Conservation (phyloP, 164 flowering plant genomes). For the Brasenia schreberi region DNA sequence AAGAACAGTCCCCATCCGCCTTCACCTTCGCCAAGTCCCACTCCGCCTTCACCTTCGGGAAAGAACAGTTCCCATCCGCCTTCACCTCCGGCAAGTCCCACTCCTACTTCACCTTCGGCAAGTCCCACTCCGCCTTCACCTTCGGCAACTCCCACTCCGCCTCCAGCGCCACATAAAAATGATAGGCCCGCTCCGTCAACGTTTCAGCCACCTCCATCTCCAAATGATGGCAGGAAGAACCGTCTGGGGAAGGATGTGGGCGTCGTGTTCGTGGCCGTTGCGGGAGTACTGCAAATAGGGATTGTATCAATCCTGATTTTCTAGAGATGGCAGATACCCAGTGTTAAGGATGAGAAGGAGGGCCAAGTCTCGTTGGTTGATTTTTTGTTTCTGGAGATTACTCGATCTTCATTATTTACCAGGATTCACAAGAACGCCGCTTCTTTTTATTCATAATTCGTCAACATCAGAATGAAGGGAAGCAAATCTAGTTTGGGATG, state of each 20-base stretch:
- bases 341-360: conserved; percentile 1
- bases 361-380: too few relatives aligned
- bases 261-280: conserved; percentile 16
- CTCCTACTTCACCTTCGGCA: too few relatives aligned
- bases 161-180: background rate
- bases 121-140: too few relatives aligned
- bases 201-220: background rate
- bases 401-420: too few relatives aligned
- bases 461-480: too few relatives aligned
- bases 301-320: conserved; percentile 13
- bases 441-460: too few relatives aligned
- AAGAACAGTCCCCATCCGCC: background rate
- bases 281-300: conserved; percentile 15
- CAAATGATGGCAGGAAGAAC: background rate
- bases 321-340: conserved; percentile 15
- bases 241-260: conserved; percentile 20
- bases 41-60: background rate
- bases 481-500: too few relatives aligned
- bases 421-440: too few relatives aligned
- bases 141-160: background rate
- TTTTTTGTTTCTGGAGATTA: too few relatives aligned
- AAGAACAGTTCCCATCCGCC: background rate
- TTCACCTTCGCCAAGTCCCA: background rate
- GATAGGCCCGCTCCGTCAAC: background rate
- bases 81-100: too few relatives aligned